Conservation (phyloP, 2,329 filamentous ascomycete species). For the Epichloe typhina region DNA sequence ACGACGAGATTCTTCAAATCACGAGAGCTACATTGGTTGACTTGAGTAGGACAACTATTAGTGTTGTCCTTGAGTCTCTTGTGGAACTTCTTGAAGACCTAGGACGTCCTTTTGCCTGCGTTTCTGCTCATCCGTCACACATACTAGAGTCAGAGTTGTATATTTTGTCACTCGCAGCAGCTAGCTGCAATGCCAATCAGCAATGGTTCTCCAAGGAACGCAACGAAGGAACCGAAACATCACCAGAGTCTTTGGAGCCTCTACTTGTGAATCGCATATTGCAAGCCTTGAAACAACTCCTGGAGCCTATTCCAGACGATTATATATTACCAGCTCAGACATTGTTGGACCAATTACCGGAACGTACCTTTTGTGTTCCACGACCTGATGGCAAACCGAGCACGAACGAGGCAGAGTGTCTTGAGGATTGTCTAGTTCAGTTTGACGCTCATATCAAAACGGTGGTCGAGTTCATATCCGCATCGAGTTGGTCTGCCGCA, state of each 20-base stretch:
- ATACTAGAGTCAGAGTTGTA: conserved; percentile 52
- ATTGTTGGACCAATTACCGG: conserved; percentile 39
- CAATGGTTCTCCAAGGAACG: conserved; percentile 14
- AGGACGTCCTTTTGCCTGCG: conserved; percentile 36
- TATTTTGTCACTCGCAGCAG: conserved; percentile 47
- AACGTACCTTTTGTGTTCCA: conserved; percentile 23
- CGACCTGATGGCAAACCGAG: conserved; percentile 10
- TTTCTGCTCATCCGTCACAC: conserved; percentile 42
- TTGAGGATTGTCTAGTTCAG: conserved; percentile 25
- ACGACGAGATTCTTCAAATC: conserved; percentile 48
- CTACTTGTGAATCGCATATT: conserved; percentile 41
- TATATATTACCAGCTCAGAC: conserved; percentile 42
- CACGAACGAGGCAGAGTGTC: conserved; percentile 12
- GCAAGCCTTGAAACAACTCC: conserved; percentile 41
- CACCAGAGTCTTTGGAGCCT: conserved; percentile 31
- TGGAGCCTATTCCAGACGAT: conserved; percentile 44
- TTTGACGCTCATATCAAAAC: conserved; percentile 42
- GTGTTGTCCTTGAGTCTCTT: conserved; percentile 42
- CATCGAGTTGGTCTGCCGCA: conserved; percentile 47
- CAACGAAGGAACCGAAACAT: conserved; percentile 11
- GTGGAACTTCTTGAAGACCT: conserved; percentile 46
- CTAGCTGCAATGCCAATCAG: conserved; percentile 53
- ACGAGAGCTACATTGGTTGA: conserved; percentile 49
- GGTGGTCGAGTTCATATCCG: conserved; percentile 51
- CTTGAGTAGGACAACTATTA: conserved; percentile 41